phyloP scores from a whole-genome alignment of 495 filamentous ascomycete genomes.

The Clavariopsis aquatica region DNA sequence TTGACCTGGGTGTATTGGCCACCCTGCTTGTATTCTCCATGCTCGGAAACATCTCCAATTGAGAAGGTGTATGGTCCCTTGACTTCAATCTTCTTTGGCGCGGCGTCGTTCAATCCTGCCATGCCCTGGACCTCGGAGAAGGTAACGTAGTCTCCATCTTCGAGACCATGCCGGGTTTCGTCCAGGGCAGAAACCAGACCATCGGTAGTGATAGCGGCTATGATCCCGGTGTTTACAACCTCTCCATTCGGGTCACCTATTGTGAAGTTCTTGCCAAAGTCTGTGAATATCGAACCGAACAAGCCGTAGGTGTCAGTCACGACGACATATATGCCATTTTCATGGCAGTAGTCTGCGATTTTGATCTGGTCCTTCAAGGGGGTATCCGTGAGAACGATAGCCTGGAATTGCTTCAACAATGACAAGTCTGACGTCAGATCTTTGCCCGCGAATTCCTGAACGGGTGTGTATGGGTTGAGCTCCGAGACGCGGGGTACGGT shows the following conservation, averaged over 20 bases:
- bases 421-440: slow-evolving; percentile 69
- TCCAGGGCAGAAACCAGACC: slow-evolving; percentile 93
- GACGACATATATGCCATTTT: slow-evolving; percentile 86
- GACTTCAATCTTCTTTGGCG: slow-evolving; percentile 85
- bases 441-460: slow-evolving; percentile 67
- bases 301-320: slow-evolving; percentile 87
- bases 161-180: slow-evolving; percentile 91
- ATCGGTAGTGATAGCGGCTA: slow-evolving; percentile 83
- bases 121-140: slow-evolving; percentile 93
- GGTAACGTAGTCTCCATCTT: slow-evolving; percentile 94
- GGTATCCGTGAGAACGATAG: slow-evolving; percentile 85
- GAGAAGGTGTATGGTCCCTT: slow-evolving; percentile 97
- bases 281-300: slow-evolving; percentile 95
- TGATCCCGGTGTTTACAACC: slow-evolving; percentile 80
- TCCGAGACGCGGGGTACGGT: slow-evolving; percentile 89
- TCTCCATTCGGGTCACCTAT: slow-evolving; percentile 90
- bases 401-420: slow-evolving; percentile 83
- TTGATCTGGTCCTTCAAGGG: slow-evolving; percentile 73
- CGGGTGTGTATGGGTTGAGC: slow-evolving; percentile 93
- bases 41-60: slow-evolving; percentile 86
- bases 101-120: slow-evolving; percentile 79
- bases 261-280: slow-evolving; percentile 92
- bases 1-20: slow-evolving; percentile 94
- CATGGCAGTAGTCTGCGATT: slow-evolving; percentile 89
- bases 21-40: slow-evolving; percentile 82